A percentile compares a stretch with the other conserved stretches of the same genome.
phyloP scores from a whole-genome alignment of 371 early-diverging fungal genomes.

The Lichtheimia hyalospora region DNA sequence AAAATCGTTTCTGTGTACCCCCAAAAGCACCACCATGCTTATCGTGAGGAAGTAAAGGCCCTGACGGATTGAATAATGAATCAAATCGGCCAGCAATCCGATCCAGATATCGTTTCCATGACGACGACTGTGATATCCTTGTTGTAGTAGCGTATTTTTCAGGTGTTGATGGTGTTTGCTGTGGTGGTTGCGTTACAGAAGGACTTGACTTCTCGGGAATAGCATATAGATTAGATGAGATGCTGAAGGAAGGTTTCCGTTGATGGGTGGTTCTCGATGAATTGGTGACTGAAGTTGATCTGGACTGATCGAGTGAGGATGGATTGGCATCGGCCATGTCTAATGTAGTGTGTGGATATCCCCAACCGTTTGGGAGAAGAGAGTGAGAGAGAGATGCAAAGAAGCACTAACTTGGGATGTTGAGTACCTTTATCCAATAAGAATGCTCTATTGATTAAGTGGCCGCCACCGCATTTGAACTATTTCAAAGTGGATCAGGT shows the following conservation, averaged over 20 bases:
- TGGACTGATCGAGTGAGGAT: slow-evolving; percentile 6
- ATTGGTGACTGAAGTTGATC: slow-evolving; percentile 27
- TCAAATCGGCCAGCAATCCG: slow-evolving; percentile 13
- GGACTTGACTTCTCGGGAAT: slow-evolving; percentile 15
- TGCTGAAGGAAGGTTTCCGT: slow-evolving; percentile 24
- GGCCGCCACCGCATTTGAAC: too few relatives aligned
- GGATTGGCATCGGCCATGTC: too few relatives aligned
- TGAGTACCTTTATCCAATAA: too few relatives aligned
- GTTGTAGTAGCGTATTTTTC: not conserved
- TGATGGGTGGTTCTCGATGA: slow-evolving; percentile 25
- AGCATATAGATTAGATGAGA: slow-evolving; percentile 17
- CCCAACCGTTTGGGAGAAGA: too few relatives aligned
- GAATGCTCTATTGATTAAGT: too few relatives aligned
- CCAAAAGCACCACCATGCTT: slow-evolving; percentile 44
- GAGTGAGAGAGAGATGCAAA: too few relatives aligned
- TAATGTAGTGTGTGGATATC: too few relatives aligned
- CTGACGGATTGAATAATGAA: slow-evolving; percentile 26
- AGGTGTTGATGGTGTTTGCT: not conserved
- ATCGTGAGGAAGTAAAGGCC: slow-evolving; percentile 42
- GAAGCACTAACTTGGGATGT: too few relatives aligned
- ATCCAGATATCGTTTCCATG: slow-evolving; percentile 12
- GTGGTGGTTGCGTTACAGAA: not conserved
- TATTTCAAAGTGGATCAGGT: too few relatives aligned
- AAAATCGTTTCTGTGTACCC: slow-evolving; percentile 23
- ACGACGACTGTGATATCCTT: not conserved